Evolutionary conservation across 768 basidiomycete species (phyloP).

Genomic region (Pleurotus djamor): DNA sequence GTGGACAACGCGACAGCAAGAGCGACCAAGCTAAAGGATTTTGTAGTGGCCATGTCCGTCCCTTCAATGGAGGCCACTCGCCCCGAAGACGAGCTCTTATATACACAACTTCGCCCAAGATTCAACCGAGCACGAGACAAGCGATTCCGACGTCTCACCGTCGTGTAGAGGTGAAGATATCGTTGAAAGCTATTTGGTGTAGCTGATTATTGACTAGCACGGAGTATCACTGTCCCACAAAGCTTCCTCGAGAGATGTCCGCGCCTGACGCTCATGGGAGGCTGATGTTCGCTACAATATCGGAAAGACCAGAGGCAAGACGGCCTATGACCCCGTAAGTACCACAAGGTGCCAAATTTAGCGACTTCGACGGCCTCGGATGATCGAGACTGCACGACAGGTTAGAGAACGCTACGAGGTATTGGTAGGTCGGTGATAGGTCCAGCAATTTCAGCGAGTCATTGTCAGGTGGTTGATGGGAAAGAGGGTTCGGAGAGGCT

Average conservation of each 20-base stretch:
- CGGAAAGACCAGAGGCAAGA: slow-evolving; percentile 11
- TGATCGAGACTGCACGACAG: background rate
- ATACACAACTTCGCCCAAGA: background rate
- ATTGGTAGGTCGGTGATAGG: background rate
- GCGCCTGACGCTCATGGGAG: slow-evolving; percentile 6
- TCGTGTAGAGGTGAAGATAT: slow-evolving; percentile 5
- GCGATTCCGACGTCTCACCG: slow-evolving; percentile 5
- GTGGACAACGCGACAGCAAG: slow-evolving; percentile 3
- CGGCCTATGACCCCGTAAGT: background rate
- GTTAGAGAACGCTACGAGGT: background rate
- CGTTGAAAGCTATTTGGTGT: background rate
- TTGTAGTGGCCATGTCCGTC: background rate
- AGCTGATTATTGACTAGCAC: background rate
- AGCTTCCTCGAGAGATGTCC: slow-evolving; percentile 8
- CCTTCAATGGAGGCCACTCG: background rate
- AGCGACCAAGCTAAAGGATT: slow-evolving; percentile 4
- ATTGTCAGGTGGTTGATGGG: background rate
- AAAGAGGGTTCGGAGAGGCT: background rate
- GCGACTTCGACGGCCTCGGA: background rate
- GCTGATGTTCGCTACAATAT: slow-evolving; percentile 29
- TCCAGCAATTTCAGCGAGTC: slow-evolving; percentile 6
- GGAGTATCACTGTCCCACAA: background rate
- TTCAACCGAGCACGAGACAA: background rate
- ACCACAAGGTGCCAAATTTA: background rate
- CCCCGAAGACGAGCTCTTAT: background rate